Evolutionary conservation across 2,329 filamentous ascomycete genomes (phyloP), one percentile per base, ranked within the genome.

Genomic region (Anisogramma anomala): DNA sequence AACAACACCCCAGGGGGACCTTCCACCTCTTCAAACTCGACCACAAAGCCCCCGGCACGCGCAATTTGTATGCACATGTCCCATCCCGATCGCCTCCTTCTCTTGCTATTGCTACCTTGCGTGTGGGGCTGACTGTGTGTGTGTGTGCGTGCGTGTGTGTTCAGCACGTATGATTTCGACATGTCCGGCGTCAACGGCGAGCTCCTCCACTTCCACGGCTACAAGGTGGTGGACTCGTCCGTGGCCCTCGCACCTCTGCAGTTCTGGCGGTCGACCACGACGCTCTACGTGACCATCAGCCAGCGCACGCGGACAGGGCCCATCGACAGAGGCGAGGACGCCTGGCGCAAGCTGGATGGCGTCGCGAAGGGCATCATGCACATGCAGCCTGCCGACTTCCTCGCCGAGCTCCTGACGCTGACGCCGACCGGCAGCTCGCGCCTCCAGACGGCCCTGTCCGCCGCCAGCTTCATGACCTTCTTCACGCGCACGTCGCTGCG

Each of bases 251-350:
- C 69, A 2, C 67, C 71, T 1, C 49, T 62, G 30, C 64, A 70
- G 46, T 74, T 82, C 44, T 81, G 76, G 77, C 63, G 62, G 36
- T 71, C 76, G 2, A 77, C 75, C 1, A 77, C 68, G 15, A 79
- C 74, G 0, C 63, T 82, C 0, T 79, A 77, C 47, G 74, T 78
- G 33, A 75, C 69, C 1, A 67, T 81, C 42, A 72, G 71, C 13
- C 58, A 68, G 42, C 50, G 50, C 30, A 46, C 47, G 8, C 33
- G 45, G 4, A 30, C 7, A 17, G 26, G 35, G 3, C 49, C 51
- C 31, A 49, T 51, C 47, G 48, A 52, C 13, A 44, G 53, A 17
- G 47, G 53, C 6, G 48, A 56, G 3, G 63, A 67, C 27, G 57
- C 55, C 25, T 65, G 63, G 57, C 57, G 59, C 20, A 52, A 62